A percentile compares a stretch with the other conserved stretches of the same genome.
These are phyloP conservation scores for Haematococcus lacustris DNA, from an alignment of 139 green algal species.

Conservation along the genomic window DNA sequence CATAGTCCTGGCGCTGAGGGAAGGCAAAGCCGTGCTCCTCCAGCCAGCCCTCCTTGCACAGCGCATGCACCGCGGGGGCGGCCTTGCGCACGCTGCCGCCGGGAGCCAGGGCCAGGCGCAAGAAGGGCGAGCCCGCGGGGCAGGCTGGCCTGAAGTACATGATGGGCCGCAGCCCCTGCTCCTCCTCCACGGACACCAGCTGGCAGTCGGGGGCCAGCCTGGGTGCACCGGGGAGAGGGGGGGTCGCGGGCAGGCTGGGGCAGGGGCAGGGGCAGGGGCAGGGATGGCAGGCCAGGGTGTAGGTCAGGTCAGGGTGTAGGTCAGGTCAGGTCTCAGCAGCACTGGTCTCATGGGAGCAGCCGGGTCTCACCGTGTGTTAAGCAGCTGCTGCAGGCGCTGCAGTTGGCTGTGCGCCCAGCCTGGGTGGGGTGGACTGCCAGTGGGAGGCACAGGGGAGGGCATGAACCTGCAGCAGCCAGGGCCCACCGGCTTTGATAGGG, in stretches of 20 bases:
- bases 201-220: not conserved
- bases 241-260: not conserved
- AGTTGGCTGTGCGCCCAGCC: not conserved
- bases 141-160: not conserved
- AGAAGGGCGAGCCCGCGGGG: not conserved
- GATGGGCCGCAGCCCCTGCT: not conserved
- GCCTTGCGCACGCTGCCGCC: not conserved
- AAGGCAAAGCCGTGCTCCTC: not conserved
- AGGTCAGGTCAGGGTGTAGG: not conserved
- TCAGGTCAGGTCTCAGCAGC: not conserved
- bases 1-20: not conserved
- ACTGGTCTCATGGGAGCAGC: not conserved
- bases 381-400: not conserved
- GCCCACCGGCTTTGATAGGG: no score
- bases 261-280: not conserved
- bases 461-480: no score
- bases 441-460: not conserved
- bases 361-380: not conserved
- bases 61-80: not conserved
- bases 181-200: not conserved
- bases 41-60: not conserved
- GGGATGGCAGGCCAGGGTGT: not conserved
- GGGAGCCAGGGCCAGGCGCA: not conserved
- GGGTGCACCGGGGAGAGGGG: not conserved
- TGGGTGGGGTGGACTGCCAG: not conserved